Evolutionary conservation across 1,284 basidiomycete genomes (phyloP).

Genomic region (Papiliotrema laurentii): DNA sequence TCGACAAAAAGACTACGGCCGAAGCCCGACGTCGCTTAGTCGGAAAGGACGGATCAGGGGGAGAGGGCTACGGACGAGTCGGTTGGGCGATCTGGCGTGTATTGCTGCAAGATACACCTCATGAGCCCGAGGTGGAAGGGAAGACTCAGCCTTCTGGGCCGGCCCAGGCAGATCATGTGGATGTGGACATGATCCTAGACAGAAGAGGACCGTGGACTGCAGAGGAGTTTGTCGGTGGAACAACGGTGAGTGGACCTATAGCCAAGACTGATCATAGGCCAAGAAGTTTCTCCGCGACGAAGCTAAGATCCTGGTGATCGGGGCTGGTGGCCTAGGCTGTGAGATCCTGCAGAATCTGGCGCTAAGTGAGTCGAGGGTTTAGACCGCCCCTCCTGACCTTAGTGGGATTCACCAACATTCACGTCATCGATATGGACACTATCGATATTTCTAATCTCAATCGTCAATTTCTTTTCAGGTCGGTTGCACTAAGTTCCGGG

Average conservation of each 20-base stretch:
- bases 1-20: constrained; percentile 41
- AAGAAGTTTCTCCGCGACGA: constrained; percentile 78
- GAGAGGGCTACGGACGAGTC: constrained; percentile 50
- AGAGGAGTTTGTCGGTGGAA: constrained; percentile 30
- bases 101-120: constrained; percentile 50
- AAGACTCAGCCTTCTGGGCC: too few relatives aligned
- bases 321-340: constrained; percentile 90
- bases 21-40: constrained; percentile 48
- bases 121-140: too few relatives aligned
- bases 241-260: constrained; percentile 18
- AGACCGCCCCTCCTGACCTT: constrained; percentile 13
- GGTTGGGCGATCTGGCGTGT: constrained; percentile 51
- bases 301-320: constrained; percentile 94
- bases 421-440: constrained; percentile 99
- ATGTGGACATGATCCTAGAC: constrained; percentile 42
- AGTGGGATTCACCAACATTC: constrained; percentile 94
- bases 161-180: too few relatives aligned
- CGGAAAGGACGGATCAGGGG: constrained; percentile 45
- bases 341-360: constrained; percentile 93
- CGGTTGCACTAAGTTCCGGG: too few relatives aligned
- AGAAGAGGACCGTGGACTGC: constrained; percentile 43
- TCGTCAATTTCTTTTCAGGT: constrained; percentile 97
- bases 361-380: constrained; percentile 54
- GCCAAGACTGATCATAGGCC: constrained; percentile 54
- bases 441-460: constrained; percentile 99